Base-by-base conservation (phyloP, 1,139 yeast species). In the Groenewaldozyma sp. region DNA sequence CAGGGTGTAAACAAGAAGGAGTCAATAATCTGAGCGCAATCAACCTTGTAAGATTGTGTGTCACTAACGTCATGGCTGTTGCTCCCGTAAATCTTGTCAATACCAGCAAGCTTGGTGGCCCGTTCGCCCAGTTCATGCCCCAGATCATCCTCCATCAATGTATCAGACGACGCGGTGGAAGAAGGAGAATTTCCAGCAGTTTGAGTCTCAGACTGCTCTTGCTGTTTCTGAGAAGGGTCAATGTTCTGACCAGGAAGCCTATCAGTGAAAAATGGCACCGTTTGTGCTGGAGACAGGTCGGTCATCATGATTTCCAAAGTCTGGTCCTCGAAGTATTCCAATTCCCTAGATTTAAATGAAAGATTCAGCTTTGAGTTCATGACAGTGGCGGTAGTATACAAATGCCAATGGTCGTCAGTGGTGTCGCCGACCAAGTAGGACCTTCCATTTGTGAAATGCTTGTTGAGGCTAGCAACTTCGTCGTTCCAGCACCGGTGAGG, bases 1-100 rank as follows among this genome's bases (percentile, higher is more conserved):
- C 97, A 91, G 2, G 98, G 98, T n/a, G 83, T 69, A 60, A 91
- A 91, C 24, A 94, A 80, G 64, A 87, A 91, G 3, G 95, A 84
- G 65, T 88, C 97, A 54, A 56, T 73, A 13, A 59, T 54, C 38
- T 65, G 62, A 19, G 52, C 47, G n/a, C n/a, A n/a, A n/a, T n/a
- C n/a, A n/a, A n/a, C n/a, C n/a, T n/a, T n/a, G n/a, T n/a, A n/a
- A n/a, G n/a, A n/a, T n/a, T n/a, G n/a, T n/a, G n/a, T n/a, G 14
- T 27, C 31, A 6, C 14, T 27, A 17, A 9, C 6, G 10, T 29
- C 22, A n/a, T 19, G 21, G 17, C 20, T 28, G 28, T 51, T 51
- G 16, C 62, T 58, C 6, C 64, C 61, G 53, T 82, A 82, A 31
- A 87, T 58, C 34, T 68, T 57, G 61, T 81, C 80, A 52, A 86